These are phyloP conservation scores for Triangularia verruculosa DNA, from an alignment of 2,329 filamentous ascomycete genomes.

Conservation along the genomic window DNA sequence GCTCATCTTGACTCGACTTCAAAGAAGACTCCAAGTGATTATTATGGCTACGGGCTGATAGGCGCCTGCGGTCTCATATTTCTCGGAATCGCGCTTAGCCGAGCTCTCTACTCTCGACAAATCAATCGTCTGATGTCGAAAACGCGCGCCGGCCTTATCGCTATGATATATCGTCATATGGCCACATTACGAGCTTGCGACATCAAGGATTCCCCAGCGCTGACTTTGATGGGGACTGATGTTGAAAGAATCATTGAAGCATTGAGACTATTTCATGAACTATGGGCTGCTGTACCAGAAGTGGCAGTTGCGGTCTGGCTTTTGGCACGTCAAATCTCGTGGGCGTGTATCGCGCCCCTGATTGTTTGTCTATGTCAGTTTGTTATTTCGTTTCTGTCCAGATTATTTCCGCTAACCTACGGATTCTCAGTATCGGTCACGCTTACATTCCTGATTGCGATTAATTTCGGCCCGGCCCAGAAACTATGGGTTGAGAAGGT, in stretches of 20 bases:
- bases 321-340: slow-evolving; percentile 30
- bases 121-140: slow-evolving; percentile 29
- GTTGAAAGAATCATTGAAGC: slow-evolving; percentile 31
- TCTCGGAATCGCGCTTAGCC: too few species aligned
- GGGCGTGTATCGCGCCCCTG: slow-evolving; percentile 30
- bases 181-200: slow-evolving; percentile 22
- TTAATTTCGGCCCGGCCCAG: slow-evolving; percentile 23
- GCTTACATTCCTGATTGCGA: slow-evolving; percentile 19
- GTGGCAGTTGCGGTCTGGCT: slow-evolving; percentile 32
- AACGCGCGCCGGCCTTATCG: slow-evolving; percentile 35
- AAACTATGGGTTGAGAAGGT: slow-evolving; percentile 41
- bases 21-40: too few species aligned
- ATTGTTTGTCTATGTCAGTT: slow-evolving; percentile 24
- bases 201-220: slow-evolving; percentile 22
- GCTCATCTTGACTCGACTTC: too few species aligned
- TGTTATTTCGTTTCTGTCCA: too few species aligned
- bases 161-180: slow-evolving; percentile 36
- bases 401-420: not conserved
- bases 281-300: slow-evolving; percentile 32
- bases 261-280: slow-evolving; percentile 29
- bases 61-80: too few species aligned
- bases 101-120: slow-evolving; percentile 32
- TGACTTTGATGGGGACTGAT: slow-evolving; percentile 36
- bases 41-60: too few species aligned
- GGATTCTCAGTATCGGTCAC: not conserved